phyloP scores from a whole-genome alignment of 148 eudicot genomes.

The Persicaria tinctoria region DNA sequence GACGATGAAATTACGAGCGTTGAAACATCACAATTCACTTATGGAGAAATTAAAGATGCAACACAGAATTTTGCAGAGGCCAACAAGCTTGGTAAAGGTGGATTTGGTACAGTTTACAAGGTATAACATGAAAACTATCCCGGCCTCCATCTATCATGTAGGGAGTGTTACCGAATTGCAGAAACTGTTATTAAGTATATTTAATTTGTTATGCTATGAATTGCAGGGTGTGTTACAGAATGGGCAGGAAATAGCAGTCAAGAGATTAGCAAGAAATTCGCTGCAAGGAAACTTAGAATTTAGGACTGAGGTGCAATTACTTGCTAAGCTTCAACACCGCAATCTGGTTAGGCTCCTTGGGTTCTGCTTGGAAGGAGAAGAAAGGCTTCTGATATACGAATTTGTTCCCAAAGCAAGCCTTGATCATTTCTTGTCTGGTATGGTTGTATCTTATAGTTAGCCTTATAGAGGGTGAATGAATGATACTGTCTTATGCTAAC shows the following conservation, averaged over 20 bases:
- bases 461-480: constrained; percentile 18
- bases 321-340: constrained; percentile 25
- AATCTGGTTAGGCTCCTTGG: constrained; percentile 12
- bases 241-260: constrained; percentile 27
- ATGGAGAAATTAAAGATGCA: neutral
- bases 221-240: neutral
- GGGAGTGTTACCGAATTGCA: neutral
- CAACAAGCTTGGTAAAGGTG: neutral
- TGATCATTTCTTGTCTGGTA: too few relatives aligned
- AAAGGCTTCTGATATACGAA: too few relatives aligned
- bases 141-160: neutral
- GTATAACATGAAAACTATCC: neutral
- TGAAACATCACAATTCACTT: neutral
- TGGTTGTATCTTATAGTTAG: too few relatives aligned
- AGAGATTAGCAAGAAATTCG: constrained; percentile 21
- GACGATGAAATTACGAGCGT: neutral
- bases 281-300: constrained; percentile 19
- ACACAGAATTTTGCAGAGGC: neutral
- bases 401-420: too few relatives aligned
- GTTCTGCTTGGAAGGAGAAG: neutral
- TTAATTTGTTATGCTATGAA: neutral
- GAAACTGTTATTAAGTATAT: neutral
- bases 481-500: neutral
- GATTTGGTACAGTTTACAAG: neutral
- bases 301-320: constrained; percentile 19